Evolutionary conservation across 441 rosid species (phyloP).

Genomic region (Populus hybrid): DNA sequence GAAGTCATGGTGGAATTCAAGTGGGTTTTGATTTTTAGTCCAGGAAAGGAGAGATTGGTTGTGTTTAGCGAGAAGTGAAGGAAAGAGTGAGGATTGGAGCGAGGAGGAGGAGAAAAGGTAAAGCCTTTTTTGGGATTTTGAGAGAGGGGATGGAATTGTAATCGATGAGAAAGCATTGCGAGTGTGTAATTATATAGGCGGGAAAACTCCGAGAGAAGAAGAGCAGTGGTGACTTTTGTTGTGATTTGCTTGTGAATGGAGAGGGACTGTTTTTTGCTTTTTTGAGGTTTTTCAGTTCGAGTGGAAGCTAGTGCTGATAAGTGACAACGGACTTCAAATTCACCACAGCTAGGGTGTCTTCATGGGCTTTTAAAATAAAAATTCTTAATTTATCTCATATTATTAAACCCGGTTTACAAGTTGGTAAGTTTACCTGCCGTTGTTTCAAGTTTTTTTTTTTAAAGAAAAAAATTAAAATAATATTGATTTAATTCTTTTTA

Average conservation of each 20-base stretch:
- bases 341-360: no score
- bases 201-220: slow-evolving; percentile 6
- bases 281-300: background rate
- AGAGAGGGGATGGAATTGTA: slow-evolving; percentile 27
- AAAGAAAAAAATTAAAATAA: no score
- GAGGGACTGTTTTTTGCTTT: background rate
- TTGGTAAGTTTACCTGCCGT: no score
- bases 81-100: slow-evolving; percentile 13
- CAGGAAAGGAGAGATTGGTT: slow-evolving; percentile 12
- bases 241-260: background rate
- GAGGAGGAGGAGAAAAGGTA: slow-evolving; percentile 10
- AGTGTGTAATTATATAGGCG: slow-evolving; percentile 23
- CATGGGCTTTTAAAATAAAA: no score
- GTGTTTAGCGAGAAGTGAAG: slow-evolving; percentile 3
- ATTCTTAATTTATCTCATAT: no score
- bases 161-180: slow-evolving; percentile 43
- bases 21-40: slow-evolving; percentile 12
- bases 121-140: slow-evolving; percentile 18
- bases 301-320: background rate
- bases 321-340: background rate
- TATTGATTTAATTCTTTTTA: no score
- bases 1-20: slow-evolving; percentile 31
- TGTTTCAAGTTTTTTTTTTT: no score
- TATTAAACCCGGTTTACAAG: no score
- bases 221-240: background rate